Conservation (phyloP, 1,139 yeast species). For the Protomyces inundatus region DNA sequence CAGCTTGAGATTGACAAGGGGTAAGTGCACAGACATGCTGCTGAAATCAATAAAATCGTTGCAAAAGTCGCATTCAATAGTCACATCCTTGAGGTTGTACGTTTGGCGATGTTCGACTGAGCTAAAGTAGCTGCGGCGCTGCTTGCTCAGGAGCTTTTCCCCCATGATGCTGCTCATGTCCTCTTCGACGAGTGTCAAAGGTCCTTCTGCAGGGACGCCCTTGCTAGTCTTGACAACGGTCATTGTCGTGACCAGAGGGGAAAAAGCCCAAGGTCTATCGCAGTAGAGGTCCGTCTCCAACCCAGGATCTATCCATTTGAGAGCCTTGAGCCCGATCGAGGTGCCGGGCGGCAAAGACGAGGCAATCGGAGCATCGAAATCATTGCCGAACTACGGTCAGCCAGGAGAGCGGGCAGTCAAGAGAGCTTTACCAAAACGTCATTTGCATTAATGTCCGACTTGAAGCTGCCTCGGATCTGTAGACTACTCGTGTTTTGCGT, state of each 20-base stretch:
- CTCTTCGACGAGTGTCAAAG: constrained; percentile 7
- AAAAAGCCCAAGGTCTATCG: constrained; percentile 58
- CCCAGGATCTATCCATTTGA: constrained; percentile 52
- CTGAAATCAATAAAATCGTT: constrained; percentile 45
- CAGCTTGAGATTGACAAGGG: constrained; percentile 44
- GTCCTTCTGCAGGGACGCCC: neutral
- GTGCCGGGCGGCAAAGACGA: constrained; percentile 61
- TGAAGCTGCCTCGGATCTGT: constrained; percentile 23
- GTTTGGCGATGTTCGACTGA: constrained; percentile 35
- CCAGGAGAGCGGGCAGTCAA: too few relatives aligned
- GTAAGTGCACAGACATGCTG: constrained; percentile 43
- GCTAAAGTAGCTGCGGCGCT: constrained; percentile 40
- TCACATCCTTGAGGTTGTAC: constrained; percentile 39
- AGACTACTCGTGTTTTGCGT: constrained; percentile 25
- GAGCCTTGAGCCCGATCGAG: constrained; percentile 48
- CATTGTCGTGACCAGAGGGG: constrained; percentile 35
- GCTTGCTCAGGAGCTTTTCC: constrained; percentile 28
- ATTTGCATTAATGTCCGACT: constrained; percentile 21
- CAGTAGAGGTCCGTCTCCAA: constrained; percentile 56
- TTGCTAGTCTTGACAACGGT: constrained; percentile 17
- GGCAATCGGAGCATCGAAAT: constrained; percentile 55
- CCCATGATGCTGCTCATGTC: constrained; percentile 10
- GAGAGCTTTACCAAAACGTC: constrained; percentile 16
- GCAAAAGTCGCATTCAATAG: constrained; percentile 45
- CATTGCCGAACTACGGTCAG: constrained; percentile 48